These are phyloP conservation scores for Zygnema cylindricum DNA, from an alignment of 139 green algal genomes.

Conservation along the genomic window DNA sequence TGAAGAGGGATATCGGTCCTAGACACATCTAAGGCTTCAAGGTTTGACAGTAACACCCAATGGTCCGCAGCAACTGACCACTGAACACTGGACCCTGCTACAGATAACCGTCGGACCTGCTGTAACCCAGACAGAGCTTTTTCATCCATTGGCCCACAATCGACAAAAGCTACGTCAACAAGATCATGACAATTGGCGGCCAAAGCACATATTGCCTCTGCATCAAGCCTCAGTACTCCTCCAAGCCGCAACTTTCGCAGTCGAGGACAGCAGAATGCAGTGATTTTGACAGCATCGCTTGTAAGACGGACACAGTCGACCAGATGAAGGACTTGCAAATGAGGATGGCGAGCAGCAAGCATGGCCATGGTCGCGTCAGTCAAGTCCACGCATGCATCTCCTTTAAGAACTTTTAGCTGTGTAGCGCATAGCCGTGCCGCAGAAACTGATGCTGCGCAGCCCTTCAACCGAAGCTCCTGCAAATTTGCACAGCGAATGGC, in stretches of 20 bases:
- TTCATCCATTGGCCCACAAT: not conserved
- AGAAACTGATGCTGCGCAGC: not conserved
- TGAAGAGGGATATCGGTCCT: conserved; percentile 17
- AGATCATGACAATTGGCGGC: not conserved
- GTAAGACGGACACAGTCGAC: not conserved
- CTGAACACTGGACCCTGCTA: conserved; percentile 19
- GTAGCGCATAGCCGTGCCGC: not conserved
- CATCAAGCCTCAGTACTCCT: not conserved
- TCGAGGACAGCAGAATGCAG: not conserved
- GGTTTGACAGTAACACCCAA: conserved; percentile 24
- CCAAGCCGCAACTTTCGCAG: not conserved
- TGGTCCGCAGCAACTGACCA: conserved; percentile 1
- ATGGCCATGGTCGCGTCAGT: conserved; percentile 9
- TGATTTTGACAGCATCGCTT: not conserved
- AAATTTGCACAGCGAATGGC: not conserved
- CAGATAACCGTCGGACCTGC: conserved; percentile 12
- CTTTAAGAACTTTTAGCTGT: not conserved
- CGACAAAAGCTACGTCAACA: not conserved
- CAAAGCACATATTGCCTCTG: not conserved
- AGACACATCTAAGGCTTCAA: conserved; percentile 37
- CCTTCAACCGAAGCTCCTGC: not conserved
- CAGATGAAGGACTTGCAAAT: conserved; percentile 7
- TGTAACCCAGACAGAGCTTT: not conserved
- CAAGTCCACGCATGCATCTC: conserved; percentile 4
- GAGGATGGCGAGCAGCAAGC: conserved; percentile 3